Evolutionary conservation across 495 filamentous ascomycete species (phyloP), one percentile per base, ranked within the genome.

Genomic region (Aspergillus wentii): DNA sequence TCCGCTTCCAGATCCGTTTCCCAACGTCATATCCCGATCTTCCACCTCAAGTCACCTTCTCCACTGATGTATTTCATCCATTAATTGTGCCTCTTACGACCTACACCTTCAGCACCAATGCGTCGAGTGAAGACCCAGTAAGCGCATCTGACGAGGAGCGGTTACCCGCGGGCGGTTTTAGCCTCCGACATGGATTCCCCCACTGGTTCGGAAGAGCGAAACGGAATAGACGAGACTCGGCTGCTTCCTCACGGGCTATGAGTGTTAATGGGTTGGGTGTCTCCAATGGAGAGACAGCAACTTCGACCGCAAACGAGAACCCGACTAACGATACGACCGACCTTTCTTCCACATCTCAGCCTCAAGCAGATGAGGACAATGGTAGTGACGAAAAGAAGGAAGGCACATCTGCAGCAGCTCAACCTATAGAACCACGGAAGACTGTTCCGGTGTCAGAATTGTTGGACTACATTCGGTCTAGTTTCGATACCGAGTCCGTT

Each of bases 41-140:
- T 6, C 86, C 92, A 27, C 92, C 92, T 5, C 69, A 87, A 4
- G 79, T 98, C 33, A 90, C 80, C 27, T 94, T 98, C 57, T 69
- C 77, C 18, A 92, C 85, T 29, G 91, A 96, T 48, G 80, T 96
- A 35, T 98, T 95, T 59, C 91, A 98, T 61, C 92, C 91, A 9
- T 73, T 98, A 17, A 80, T 97, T 51, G 84, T 89, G 2, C 88
- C 91, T 14, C 71, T 91, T 10, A 95, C 88, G 5, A 94, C 88
- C 2, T 88, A 94, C 59, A 90, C 87, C 42, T 92, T 91, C 65
- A 83, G 85, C 31, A 88, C 85, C 16, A 78, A 81, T 42, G 74
- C 81, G 4, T 70, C 82, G 20, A 79, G 66, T 17, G 67, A 69
- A 31, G 85, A 83, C 18, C 86, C 85, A 0, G 81, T 85, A 28